Evolutionary conservation across 176 grass and related monocot genomes (phyloP), one percentile per base, ranked within the genome.

Genomic region (Coix lacrymajobi): DNA sequence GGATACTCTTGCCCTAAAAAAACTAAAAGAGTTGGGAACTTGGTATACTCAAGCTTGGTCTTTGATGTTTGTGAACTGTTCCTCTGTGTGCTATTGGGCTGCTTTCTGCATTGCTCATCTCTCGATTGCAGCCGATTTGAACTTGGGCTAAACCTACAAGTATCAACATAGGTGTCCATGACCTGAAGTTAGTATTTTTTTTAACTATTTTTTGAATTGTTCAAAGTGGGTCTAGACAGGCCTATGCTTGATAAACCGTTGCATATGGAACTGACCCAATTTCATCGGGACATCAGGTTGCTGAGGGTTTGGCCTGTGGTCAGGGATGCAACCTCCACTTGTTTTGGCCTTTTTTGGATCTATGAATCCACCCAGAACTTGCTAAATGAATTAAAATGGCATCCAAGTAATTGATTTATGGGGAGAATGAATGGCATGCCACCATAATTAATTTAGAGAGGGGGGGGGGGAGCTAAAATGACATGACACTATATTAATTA

Each of bases 61-160:
- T 79, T 32, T 54, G 73, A 72, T 83, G 12, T 11, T 25, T 56
- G 25, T 75, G 33, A 33, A 26, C 73, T 83, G 26, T 62, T 83
- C 65, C 0, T 16, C 10, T 8, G 20, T 34, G 45, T 76, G 10
- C 46, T 61, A 11, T 33, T 22, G 17, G 1, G 11, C 15, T 73
- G 4, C 48, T 84, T 56, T 36, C 6, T 76, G 49, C 11, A 66
- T 76, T 75, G 45, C 45, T 58, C 38, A 22, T 90, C 30, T 32
- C 5, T 30, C 13, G 24, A 58, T n/a, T 58, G 56, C 22, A 57
- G 8, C 22, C 8, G 20, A 19, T 57, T 54, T 57, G 20, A 57
- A 57, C 7, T 57, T 57, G 52, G 8, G 52, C 19, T 58, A 58
- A 58, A 25, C 56, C 56, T 58, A 25, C 22, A 58, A 25, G 54